Conservation (phyloP, 805 yeast species). For the Saturnispora dispora region DNA sequence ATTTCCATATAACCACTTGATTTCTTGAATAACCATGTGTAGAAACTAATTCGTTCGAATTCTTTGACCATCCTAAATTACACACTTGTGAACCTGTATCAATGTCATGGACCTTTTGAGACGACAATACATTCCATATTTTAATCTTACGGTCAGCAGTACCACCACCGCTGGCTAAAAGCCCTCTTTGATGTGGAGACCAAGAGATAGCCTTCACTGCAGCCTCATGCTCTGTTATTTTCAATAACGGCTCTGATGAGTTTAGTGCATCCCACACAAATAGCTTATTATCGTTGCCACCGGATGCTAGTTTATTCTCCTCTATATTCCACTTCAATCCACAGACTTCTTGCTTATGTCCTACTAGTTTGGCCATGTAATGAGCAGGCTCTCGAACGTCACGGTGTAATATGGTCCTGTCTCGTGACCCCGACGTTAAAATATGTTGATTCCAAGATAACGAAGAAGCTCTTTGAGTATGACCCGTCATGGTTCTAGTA, state of each 20-base stretch:
- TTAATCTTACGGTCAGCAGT: conserved; percentile 86
- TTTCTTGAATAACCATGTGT: conserved; percentile 92
- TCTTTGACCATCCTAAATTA: conserved; percentile 86
- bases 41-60: conserved; percentile 85
- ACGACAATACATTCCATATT: conserved; percentile 86
- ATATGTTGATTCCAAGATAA: conserved; percentile 93
- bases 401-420: conserved; percentile 73
- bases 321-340: conserved; percentile 91
- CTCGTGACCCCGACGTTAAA: conserved; percentile 80
- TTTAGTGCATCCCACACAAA: conserved; percentile 81
- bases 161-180: conserved; percentile 94
- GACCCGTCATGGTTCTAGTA: conserved; percentile 89
- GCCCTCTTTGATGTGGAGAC: conserved; percentile 95
- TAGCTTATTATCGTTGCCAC: conserved; percentile 87
- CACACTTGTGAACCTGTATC: conserved; percentile 97
- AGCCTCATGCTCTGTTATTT: conserved; percentile 76
- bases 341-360: conserved; percentile 90
- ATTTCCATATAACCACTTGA: conserved; percentile 90
- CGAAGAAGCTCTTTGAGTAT: conserved; percentile 73
- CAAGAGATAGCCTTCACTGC: conserved; percentile 96
- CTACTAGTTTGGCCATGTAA: conserved; percentile 56
- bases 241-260: conserved; percentile 52
- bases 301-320: conserved; percentile 86
- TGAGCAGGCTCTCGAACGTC: conserved; percentile 87
- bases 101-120: conserved; percentile 63